Conservation (phyloP, 2,329 filamentous ascomycete species). For the Neofusicoccum sp. region DNA sequence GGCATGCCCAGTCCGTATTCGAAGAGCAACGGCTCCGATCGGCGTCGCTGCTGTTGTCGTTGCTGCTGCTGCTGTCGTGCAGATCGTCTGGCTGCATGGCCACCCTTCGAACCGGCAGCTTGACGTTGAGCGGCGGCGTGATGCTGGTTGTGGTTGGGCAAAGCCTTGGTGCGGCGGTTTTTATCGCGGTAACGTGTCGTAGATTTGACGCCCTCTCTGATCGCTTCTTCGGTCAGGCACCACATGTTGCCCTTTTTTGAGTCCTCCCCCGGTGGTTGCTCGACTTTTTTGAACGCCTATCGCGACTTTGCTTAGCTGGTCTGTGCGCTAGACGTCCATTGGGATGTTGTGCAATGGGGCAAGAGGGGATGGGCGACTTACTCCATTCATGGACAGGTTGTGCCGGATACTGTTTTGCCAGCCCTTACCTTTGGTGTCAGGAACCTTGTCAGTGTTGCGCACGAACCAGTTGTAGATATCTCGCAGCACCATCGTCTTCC, state of each 20-base stretch:
- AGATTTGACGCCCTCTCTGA: slow-evolving; percentile 72
- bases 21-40: neutral
- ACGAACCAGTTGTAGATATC: slow-evolving; percentile 91
- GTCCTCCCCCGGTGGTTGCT: slow-evolving; percentile 46
- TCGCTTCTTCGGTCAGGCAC: slow-evolving; percentile 70
- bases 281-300: slow-evolving; percentile 57
- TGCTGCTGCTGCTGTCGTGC: neutral
- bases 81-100: slow-evolving; percentile 37
- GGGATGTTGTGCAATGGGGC: slow-evolving; percentile 17
- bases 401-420: slow-evolving; percentile 97
- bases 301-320: slow-evolving; percentile 6
- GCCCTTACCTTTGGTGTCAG: slow-evolving; percentile 56
- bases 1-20: neutral
- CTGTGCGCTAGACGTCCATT: slow-evolving; percentile 21
- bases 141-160: slow-evolving; percentile 19
- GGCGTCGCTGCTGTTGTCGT: neutral
- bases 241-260: slow-evolving; percentile 71
- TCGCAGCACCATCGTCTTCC: slow-evolving; percentile 72
- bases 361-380: slow-evolving; percentile 49
- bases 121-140: slow-evolving; percentile 40
- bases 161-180: slow-evolving; percentile 28
- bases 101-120: slow-evolving; percentile 46
- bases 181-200: slow-evolving; percentile 64
- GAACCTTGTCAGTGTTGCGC: slow-evolving; percentile 74
- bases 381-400: slow-evolving; percentile 92